Percentiles rank a stretch among this genome's conserved stretches.
phyloP scores from a whole-genome alignment of 345 rosid genomes.

The Syzygium aqueum region DNA sequence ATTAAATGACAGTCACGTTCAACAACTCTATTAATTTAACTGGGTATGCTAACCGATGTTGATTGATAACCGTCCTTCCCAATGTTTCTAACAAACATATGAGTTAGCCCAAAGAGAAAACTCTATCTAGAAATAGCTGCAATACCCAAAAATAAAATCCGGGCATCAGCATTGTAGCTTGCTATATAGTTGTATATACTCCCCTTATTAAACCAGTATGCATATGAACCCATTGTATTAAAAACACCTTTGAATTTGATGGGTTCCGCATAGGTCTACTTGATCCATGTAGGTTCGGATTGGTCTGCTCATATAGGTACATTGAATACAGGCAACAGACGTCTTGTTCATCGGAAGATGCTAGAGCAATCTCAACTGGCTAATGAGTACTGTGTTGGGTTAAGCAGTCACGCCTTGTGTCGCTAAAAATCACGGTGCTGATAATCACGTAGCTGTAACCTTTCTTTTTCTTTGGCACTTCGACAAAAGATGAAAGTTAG shows the following conservation, averaged over 20 bases:
- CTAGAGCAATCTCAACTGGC: neutral
- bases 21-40: neutral
- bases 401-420: neutral
- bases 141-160: neutral
- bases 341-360: neutral
- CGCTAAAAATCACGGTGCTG: neutral
- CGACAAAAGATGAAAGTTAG: neutral
- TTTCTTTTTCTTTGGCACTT: neutral
- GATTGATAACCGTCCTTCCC: neutral
- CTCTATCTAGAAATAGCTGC: neutral
- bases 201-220: neutral
- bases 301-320: neutral
- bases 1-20: neutral
- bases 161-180: neutral
- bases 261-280: neutral
- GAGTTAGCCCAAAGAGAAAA: neutral
- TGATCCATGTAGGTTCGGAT: neutral
- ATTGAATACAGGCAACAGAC: neutral
- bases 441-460: neutral
- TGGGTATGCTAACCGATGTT: neutral
- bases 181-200: neutral
- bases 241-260: neutral
- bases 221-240: neutral
- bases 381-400: neutral
- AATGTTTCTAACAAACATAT: neutral